These are phyloP conservation scores for Angophora floribunda DNA, from an alignment of 345 rosid genomes.

Conservation along the genomic window DNA sequence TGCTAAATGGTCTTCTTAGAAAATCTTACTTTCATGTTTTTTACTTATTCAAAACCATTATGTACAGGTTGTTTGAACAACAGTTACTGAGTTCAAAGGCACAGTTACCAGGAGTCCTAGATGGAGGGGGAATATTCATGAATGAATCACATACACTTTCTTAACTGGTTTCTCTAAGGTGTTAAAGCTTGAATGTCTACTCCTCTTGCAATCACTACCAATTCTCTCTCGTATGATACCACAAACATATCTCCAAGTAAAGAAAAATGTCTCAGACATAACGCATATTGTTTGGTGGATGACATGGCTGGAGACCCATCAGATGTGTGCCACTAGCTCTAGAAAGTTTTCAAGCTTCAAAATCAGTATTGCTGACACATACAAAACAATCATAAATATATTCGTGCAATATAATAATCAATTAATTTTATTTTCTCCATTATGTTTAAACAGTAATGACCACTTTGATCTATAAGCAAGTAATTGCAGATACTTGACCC, in stretches of 20 bases:
- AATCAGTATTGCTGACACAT: background rate
- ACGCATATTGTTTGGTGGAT: background rate
- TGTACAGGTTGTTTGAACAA: background rate
- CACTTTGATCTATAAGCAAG: background rate
- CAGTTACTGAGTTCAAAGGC: background rate
- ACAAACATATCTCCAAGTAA: background rate
- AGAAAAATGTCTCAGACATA: background rate
- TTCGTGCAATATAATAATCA: background rate
- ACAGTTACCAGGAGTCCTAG: background rate
- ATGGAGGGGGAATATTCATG: background rate
- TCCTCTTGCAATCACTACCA: background rate
- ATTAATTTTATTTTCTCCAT: background rate
- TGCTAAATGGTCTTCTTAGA: background rate
- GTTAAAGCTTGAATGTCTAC: background rate
- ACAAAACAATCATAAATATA: background rate
- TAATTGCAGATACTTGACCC: background rate
- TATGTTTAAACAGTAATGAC: background rate
- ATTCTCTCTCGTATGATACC: background rate
- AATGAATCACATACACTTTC: background rate
- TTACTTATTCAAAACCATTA: background rate
- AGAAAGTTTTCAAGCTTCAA: background rate
- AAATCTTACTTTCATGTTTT: background rate
- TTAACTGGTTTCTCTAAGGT: background rate
- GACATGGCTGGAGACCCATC: background rate
- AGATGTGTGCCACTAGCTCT: background rate